Evolutionary conservation across 2,329 filamentous ascomycete species (phyloP).

Genomic region (Fusarium chlamydosporum): DNA sequence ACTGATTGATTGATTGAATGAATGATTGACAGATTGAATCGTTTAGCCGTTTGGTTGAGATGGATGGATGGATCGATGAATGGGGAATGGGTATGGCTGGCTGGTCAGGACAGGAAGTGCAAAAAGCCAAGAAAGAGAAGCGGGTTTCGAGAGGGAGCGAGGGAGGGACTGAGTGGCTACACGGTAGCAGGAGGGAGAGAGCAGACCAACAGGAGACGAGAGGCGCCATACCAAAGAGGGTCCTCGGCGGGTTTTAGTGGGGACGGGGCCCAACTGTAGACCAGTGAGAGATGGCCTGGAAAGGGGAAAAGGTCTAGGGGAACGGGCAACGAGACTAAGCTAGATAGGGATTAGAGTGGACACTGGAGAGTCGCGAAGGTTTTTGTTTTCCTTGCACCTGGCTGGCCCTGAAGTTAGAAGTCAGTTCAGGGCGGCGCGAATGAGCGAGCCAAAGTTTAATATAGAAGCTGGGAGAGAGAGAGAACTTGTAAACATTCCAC

Average conservation of each 20-base stretch:
- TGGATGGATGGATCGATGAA: conserved; percentile 38
- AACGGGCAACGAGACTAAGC: conserved; percentile 25
- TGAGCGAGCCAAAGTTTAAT: not conserved
- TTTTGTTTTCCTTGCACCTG: conserved; percentile 37
- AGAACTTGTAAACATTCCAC: too few relatives aligned
- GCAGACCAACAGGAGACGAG: conserved; percentile 44
- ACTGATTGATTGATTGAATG: conserved; percentile 24
- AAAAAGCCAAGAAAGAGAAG: conserved; percentile 45
- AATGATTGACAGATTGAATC: conserved; percentile 16
- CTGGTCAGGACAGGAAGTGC: conserved; percentile 40
- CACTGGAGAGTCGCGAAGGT: conserved; percentile 17
- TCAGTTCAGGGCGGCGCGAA: conserved; percentile 2
- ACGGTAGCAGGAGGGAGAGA: conserved; percentile 30
- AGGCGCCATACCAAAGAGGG: conserved; percentile 37
- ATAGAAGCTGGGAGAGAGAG: not conserved
- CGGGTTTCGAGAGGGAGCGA: conserved; percentile 43
- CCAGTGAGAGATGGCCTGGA: conserved; percentile 32
- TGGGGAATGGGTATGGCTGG: conserved; percentile 30
- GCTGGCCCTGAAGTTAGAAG: conserved; percentile 6
- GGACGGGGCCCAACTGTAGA: not conserved
- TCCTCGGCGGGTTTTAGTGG: conserved; percentile 34
- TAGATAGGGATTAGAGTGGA: conserved; percentile 16
- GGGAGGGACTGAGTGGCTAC: conserved; percentile 42
- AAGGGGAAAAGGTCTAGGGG: conserved; percentile 37
- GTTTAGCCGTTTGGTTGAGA: conserved; percentile 31